A percentile compares a stretch with the other conserved stretches of the same genome.
Evolutionary conservation across 441 rosid genomes (phyloP).

Genomic region (Populus hybrid): DNA sequence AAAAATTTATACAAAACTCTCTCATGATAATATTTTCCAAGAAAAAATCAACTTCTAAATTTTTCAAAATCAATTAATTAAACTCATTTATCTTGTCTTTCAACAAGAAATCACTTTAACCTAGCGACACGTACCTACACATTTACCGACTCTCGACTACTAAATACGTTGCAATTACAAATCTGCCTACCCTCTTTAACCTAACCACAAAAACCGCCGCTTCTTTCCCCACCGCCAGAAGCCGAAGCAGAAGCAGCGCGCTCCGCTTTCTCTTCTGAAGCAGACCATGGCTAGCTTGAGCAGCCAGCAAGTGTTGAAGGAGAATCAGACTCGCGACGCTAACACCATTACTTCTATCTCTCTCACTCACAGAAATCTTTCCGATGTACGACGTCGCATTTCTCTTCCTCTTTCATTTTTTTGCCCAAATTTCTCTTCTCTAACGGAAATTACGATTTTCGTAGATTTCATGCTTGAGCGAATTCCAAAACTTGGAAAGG

Average conservation of each 20-base stretch:
- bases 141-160: too few species aligned
- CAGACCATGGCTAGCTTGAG: slow-evolving; percentile 43
- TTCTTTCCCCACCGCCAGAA: not conserved
- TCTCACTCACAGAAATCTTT: slow-evolving; percentile 68
- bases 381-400: slow-evolving; percentile 44
- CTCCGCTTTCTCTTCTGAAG: not conserved
- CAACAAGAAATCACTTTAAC: not conserved
- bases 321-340: slow-evolving; percentile 43
- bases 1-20: not conserved
- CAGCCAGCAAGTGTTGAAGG: slow-evolving; percentile 57
- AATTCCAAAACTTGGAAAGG: slow-evolving; percentile 69
- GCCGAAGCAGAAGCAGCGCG: not conserved
- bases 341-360: slow-evolving; percentile 52
- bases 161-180: not conserved
- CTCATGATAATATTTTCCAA: not conserved
- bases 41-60: not conserved
- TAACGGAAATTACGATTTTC: not conserved
- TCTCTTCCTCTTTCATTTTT: not conserved
- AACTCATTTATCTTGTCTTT: not conserved
- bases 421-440: not conserved
- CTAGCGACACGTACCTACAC: not conserved
- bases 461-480: slow-evolving; percentile 73
- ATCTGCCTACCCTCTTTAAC: not conserved
- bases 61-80: too few species aligned
- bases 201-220: not conserved